Evolutionary conservation across 345 rosid species (phyloP).

Genomic region (Aurinia saxatilis): DNA sequence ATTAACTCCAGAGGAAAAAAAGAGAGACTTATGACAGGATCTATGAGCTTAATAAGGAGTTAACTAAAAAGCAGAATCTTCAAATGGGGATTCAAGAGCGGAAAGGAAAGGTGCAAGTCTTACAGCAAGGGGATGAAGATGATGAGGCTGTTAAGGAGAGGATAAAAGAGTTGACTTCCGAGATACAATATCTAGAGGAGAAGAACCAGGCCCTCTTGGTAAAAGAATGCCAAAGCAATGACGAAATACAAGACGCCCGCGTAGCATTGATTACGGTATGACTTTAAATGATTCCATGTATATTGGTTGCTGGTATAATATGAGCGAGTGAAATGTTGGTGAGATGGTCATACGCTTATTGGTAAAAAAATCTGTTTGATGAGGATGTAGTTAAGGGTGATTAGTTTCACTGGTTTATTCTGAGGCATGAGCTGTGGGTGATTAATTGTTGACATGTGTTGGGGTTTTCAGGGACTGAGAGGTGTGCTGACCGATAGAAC

Average conservation of each 20-base stretch:
- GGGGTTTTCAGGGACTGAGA: conserved; percentile 38
- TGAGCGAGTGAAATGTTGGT: too few relatives aligned
- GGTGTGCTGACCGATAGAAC: conserved; percentile 33
- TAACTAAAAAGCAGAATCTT: conserved; percentile 66
- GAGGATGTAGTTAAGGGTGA: too few relatives aligned
- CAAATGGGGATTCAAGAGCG: conserved; percentile 84
- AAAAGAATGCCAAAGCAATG: conserved; percentile 37
- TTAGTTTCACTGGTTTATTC: too few relatives aligned
- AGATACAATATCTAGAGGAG: conserved; percentile 24
- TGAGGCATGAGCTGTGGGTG: neutral
- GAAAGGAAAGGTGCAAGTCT: conserved; percentile 72
- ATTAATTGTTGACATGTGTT: neutral
- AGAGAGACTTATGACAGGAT: conserved; percentile 54
- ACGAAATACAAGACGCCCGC: conserved; percentile 34
- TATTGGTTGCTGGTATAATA: too few relatives aligned
- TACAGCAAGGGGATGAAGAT: conserved; percentile 68
- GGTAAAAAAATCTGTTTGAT: too few relatives aligned
- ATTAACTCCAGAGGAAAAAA: conserved; percentile 62
- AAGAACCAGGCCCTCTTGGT: conserved; percentile 19
- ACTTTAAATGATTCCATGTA: neutral
- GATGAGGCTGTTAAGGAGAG: conserved; percentile 55
- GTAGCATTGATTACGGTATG: conserved; percentile 29
- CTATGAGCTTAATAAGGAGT: conserved; percentile 55
- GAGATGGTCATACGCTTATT: too few relatives aligned
- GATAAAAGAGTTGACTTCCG: conserved; percentile 64